These are phyloP conservation scores for Floccularia luteovirens DNA, from an alignment of 768 basidiomycete genomes.

Conservation along the genomic window DNA sequence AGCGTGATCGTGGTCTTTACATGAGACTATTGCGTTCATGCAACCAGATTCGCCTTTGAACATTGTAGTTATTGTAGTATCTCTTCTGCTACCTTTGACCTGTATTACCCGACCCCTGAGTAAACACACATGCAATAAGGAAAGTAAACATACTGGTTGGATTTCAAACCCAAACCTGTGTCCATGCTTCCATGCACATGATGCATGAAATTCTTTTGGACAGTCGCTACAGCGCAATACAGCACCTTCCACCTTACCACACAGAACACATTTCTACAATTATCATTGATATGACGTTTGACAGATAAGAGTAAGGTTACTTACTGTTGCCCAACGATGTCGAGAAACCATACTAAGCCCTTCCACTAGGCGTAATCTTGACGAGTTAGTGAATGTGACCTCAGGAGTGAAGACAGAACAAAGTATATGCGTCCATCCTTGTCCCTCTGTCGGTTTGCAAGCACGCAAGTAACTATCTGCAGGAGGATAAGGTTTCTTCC, in stretches of 20 bases:
- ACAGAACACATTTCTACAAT: constrained; percentile 66
- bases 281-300: not conserved
- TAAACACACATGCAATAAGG: not conserved
- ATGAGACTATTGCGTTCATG: constrained; percentile 72
- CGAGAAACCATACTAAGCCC: constrained; percentile 70
- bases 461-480: constrained; percentile 64
- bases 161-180: constrained; percentile 93
- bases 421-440: constrained; percentile 86
- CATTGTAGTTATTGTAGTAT: constrained; percentile 53
- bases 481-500: constrained; percentile 36
- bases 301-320: constrained; percentile 16
- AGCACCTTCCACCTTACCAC: constrained; percentile 66
- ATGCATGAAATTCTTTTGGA: constrained; percentile 70
- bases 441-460: constrained; percentile 87
- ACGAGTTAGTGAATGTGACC: constrained; percentile 72
- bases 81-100: constrained; percentile 75
- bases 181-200: constrained; percentile 84
- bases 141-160: constrained; percentile 49
- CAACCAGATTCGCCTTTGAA: constrained; percentile 76
- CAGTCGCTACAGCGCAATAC: constrained; percentile 84
- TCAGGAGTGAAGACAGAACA: constrained; percentile 88
- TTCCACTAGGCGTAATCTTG: constrained; percentile 72
- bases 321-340: constrained; percentile 68
- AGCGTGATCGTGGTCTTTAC: constrained; percentile 65
- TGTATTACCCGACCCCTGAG: constrained; percentile 22